Base-by-base conservation (phyloP, 192 early-diverging fungal genomes). In the Linnemannia schmuckeri region DNA sequence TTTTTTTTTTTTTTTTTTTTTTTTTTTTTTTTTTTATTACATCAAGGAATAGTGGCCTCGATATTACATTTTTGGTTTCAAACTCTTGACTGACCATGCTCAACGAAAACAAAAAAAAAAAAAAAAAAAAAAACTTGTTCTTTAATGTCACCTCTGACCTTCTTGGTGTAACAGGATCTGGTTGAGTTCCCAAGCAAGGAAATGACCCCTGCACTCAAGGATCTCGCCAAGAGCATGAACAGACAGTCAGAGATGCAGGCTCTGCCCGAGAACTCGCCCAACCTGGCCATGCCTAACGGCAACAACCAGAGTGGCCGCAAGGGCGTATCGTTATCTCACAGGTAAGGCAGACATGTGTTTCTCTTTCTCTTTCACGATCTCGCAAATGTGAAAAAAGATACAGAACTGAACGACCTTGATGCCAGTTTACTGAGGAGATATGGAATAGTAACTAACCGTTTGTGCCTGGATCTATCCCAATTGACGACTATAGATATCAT, bases 121-220 rank as follows among this genome's bases (percentile, higher is more conserved):
- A n/a, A 37, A 37, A 61, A 66, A 30, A n/a, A 27, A 66, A 9
- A 33, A 41, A 7, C 6, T 71, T 66, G 27, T 69, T 71, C 74
- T 35, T 40, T 77, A 41, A 70, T 63, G 20, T 66, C 42, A 68
- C 8, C 27, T 13, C n/a, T 79, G 27, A 66, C 47, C 18, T 76
- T 63, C 13, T 72, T 38, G 57, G 61, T 75, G 35, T 38, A 42
- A 75, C 77, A 89, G 82, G 94, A 95, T 40, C 81, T 95, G 41
- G 85, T 91, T 22, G 89, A 92, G 69, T 93, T 95, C 76, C 92
- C 93, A 5, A 80, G 68, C 77, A 88, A 91, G 18, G 85, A 89
- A 27, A 80, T 89, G 75, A 78, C 88, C 4, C 75, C 81, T 24
- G 70, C 54, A 37, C 82, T 89, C 52, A 87, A 79, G 55, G 88